phyloP scores from a whole-genome alignment of 139 green algal genomes.

The Tetradesmus obliquus region DNA sequence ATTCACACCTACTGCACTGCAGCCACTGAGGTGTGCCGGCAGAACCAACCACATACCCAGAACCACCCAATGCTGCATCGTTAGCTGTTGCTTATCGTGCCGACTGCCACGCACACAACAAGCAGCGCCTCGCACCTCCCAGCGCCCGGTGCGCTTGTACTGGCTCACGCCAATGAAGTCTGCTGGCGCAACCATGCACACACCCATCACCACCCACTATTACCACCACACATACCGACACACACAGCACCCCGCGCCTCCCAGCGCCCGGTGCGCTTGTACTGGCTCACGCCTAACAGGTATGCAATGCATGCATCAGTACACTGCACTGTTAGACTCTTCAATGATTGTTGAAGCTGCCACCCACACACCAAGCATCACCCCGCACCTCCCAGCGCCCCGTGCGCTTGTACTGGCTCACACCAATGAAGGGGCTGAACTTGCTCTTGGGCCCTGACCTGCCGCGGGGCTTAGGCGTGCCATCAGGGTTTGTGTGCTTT shows the following conservation, averaged over 20 bases:
- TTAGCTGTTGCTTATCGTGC: too few relatives aligned
- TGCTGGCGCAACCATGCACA: neutral
- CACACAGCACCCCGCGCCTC: conserved; percentile 2
- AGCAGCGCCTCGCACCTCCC: too few relatives aligned
- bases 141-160: conserved; percentile 56
- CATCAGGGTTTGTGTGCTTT: neutral
- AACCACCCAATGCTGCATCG: too few relatives aligned
- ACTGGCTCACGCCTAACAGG: conserved; percentile 55
- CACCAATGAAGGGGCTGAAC: conserved; percentile 51
- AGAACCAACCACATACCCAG: too few relatives aligned
- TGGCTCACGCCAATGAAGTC: conserved; percentile 51
- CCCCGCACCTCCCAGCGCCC: conserved; percentile 47
- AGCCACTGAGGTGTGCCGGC: too few relatives aligned
- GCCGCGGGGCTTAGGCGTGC: neutral
- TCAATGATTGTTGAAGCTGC: too few relatives aligned
- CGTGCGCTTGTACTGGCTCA: conserved; percentile 60
- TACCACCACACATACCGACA: too few relatives aligned
- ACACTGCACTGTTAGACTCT: too few relatives aligned
- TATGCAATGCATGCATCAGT: too few relatives aligned
- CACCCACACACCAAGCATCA: too few relatives aligned
- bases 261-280: conserved; percentile 54
- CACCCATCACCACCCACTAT: neutral
- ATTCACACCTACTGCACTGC: too few relatives aligned
- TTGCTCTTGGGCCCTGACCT: conserved; percentile 54
- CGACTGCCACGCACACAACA: too few relatives aligned